Conservation (phyloP, 768 basidiomycete species). For the Podaxis carcinomalis region DNA sequence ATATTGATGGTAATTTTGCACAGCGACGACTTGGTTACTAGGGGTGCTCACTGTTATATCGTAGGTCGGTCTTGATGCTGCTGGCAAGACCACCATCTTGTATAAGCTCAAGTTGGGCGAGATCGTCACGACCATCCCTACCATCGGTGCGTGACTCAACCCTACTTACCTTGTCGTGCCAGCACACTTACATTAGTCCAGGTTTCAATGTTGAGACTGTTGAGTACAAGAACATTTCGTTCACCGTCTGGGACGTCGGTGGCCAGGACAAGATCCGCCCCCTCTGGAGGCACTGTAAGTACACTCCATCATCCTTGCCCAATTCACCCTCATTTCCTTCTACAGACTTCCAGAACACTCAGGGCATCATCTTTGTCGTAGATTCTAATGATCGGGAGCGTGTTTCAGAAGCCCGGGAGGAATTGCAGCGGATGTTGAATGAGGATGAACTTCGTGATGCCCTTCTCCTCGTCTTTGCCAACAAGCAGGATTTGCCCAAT, state of each 20-base stretch:
- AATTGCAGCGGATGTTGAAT: constrained; percentile 98
- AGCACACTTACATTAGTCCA: constrained; percentile 30
- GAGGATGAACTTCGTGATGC: constrained; percentile 99
- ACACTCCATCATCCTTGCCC: constrained; percentile 16
- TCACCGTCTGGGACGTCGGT: constrained; percentile 99
- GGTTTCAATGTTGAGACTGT: constrained; percentile 99
- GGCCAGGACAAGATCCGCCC: constrained; percentile 99
- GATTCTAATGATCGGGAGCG: constrained; percentile 99
- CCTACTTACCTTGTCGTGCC: constrained; percentile 10
- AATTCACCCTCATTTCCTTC: constrained; percentile 14
- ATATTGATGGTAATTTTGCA: constrained; percentile 81
- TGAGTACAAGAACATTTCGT: constrained; percentile 99
- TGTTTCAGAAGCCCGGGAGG: constrained; percentile 98
- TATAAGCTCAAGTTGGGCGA: constrained; percentile 99
- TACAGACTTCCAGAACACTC: constrained; percentile 99
- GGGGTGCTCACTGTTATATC: constrained; percentile 13
- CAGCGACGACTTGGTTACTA: constrained; percentile 18
- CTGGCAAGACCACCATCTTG: constrained; percentile 97
- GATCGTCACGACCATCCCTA: constrained; percentile 99
- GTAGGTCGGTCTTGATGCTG: constrained; percentile 98
- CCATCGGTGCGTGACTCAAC: constrained; percentile 73
- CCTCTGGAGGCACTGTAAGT: constrained; percentile 99
- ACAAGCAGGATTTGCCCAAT: constrained; percentile 99
- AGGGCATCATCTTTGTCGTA: constrained; percentile 99
- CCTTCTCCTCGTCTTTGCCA: constrained; percentile 97